Evolutionary conservation across 305 asterid genomes (phyloP).

Genomic region (Fraxinus ornus): DNA sequence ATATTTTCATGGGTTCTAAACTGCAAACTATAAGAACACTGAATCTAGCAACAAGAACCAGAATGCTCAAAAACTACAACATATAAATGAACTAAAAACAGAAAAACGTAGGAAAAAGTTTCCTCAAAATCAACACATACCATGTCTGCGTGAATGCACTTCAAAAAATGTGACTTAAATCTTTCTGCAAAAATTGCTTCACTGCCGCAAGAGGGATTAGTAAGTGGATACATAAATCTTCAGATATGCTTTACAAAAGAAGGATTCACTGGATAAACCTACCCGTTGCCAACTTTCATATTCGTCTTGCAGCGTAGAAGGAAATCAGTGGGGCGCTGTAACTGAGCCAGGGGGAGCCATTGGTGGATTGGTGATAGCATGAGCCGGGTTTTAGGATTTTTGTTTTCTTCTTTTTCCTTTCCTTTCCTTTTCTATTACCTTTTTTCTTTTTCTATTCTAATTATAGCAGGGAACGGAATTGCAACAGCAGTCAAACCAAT

Average conservation of each 20-base stretch:
- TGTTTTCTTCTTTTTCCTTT: background rate
- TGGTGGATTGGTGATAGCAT: background rate
- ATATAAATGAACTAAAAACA: background rate
- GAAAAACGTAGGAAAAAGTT: background rate
- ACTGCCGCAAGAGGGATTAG: constrained; percentile 10
- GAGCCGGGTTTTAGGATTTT: background rate
- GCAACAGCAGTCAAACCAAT: background rate
- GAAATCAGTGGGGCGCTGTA: background rate
- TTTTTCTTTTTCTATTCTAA: background rate
- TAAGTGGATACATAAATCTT: constrained; percentile 1
- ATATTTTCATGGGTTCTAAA: background rate
- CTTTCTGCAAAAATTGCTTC: background rate
- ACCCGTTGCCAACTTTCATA: constrained; percentile 37
- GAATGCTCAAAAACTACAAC: background rate
- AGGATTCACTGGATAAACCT: constrained; percentile 1
- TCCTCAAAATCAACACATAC: constrained; percentile 22
- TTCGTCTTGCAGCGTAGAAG: constrained; percentile 9
- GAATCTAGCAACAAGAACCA: constrained; percentile 1
- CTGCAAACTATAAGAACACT: constrained; percentile 1
- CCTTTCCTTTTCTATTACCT: background rate
- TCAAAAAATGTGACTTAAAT: constrained; percentile 3
- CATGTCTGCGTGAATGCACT: constrained; percentile 25
- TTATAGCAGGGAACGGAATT: background rate
- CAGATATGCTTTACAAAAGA: constrained; percentile 7
- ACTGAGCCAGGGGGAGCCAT: background rate